Base-by-base conservation (phyloP, 2,329 filamentous ascomycete species). In the Arthrinium puccinioides region DNA sequence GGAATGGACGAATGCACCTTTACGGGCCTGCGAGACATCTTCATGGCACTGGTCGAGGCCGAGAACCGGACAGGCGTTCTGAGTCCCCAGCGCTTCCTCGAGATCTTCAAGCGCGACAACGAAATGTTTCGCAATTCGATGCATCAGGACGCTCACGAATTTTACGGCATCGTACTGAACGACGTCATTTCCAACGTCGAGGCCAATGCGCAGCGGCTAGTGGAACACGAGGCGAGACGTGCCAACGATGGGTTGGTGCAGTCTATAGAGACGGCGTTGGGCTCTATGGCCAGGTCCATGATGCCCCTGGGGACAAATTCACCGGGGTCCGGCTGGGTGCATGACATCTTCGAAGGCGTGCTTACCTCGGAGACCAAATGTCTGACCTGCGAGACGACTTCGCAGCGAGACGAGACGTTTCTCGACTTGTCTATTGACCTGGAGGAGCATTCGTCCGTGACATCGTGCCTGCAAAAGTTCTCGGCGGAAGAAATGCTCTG, bases 61-160 rank as follows among this genome's bases (percentile, higher is more conserved):
- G 70, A 78, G 42, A 84, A 84, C 27, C 80, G 88, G 39, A 92
- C 86, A 6, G 92, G 92, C 13, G 87, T 98, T 9, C 74, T 97
- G 28, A 94, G 89, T 53, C 92, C 92, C 2, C 82, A 90, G 52
- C 83, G 89, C 44, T 96, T 98, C 46, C 70, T 98, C 24, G 90
- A 98, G 55, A 89, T 96, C 19, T 79, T 98, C 54, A 87, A 89
- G 55, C 79, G 85, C 44, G 87, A 97, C 51, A 94, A 98, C 57
- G 92, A 98, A 60, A 89, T 95, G 83, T 98, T 98, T 54, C 81
- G 88, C 41, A 90, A 88, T 26, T 86, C 89, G 4, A 95, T 96
- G 86, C 92, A 98, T 60, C 92, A 98, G 58, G 92, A 98, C 57
- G 92, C 92, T 2, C 92, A 98, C 60, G 92, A 98, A 56, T 98